phyloP scores from a whole-genome alignment of 2,329 filamentous ascomycete species.

The Sclerotinia trifoliorum region DNA sequence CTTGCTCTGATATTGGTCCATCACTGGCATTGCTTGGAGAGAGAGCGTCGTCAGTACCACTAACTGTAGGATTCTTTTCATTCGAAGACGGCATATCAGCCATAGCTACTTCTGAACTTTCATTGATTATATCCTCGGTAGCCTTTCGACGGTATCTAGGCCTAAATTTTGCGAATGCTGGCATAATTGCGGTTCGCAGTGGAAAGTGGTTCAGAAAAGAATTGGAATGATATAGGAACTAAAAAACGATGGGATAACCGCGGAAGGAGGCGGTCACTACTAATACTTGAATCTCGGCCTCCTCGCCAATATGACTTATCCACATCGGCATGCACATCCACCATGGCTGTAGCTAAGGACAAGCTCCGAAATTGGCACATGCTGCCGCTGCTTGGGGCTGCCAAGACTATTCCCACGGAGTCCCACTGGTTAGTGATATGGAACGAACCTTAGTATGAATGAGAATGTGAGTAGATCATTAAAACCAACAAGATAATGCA shows the following conservation, averaged over 20 bases:
- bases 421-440: background rate
- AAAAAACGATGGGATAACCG: background rate
- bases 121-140: slow-evolving; percentile 23
- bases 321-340: background rate
- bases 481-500: background rate
- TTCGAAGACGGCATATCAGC: slow-evolving; percentile 17
- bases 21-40: slow-evolving; percentile 2
- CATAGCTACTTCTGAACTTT: slow-evolving; percentile 19
- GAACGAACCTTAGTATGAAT: background rate
- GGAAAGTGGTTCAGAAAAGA: background rate
- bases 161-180: slow-evolving; percentile 25
- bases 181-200: slow-evolving; percentile 20
- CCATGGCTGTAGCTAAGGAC: slow-evolving; percentile 1
- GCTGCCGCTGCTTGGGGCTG: slow-evolving; percentile 11
- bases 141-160: slow-evolving; percentile 21
- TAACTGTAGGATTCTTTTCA: slow-evolving; percentile 16
- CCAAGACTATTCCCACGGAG: slow-evolving; percentile 1
- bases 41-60: background rate
- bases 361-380: background rate
- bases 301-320: background rate
- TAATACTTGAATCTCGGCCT: slow-evolving; percentile 12
- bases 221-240: background rate
- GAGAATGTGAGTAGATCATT: background rate
- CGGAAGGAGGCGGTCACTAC: background rate
- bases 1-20: slow-evolving; percentile 13